Evolutionary conservation across 495 filamentous ascomycete genomes (phyloP).

Genomic region (Extremus antarcticus): DNA sequence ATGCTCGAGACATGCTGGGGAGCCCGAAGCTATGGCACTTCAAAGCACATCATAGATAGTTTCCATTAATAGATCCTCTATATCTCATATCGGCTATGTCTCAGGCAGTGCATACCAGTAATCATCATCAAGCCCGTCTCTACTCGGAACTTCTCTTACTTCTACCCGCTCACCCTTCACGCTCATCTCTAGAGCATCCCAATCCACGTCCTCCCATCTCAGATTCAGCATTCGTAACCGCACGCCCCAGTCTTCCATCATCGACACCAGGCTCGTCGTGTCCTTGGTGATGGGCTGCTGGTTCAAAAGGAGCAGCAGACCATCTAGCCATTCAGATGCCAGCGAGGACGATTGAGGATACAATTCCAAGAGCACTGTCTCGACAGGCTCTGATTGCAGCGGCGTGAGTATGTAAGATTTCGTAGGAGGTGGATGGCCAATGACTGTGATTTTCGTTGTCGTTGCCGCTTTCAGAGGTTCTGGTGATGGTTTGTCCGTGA

Average conservation of each 20-base stretch:
- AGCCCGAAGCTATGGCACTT: too few species aligned
- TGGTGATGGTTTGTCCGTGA: conserved; percentile 36
- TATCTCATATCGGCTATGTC: too few species aligned
- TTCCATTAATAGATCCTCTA: too few species aligned
- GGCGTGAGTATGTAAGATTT: conserved; percentile 21
- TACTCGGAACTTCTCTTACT: conserved; percentile 13
- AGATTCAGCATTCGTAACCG: conserved; percentile 93
- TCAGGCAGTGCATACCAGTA: conserved; percentile 8
- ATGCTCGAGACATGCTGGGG: too few species aligned
- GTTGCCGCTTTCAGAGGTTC: conserved; percentile 31
- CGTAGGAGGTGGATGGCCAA: conserved; percentile 47
- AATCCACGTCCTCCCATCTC: conserved; percentile 60
- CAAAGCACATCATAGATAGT: too few species aligned
- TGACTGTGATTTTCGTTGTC: conserved; percentile 83
- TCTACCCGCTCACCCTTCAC: conserved; percentile 6
- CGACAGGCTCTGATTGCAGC: conserved; percentile 28
- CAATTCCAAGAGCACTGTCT: conserved; percentile 64
- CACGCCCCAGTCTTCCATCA: conserved; percentile 80
- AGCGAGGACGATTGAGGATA: conserved; percentile 68
- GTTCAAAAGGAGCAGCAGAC: conserved; percentile 85
- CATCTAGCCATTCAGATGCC: conserved; percentile 95
- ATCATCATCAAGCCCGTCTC: conserved; percentile 15
- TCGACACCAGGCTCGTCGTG: conserved; percentile 73
- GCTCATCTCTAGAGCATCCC: conserved; percentile 32
- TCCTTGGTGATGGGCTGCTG: conserved; percentile 95